Evolutionary conservation across 805 yeast species (phyloP), one percentile per base, ranked within the genome.

Genomic region (Yamadazyma olivae): DNA sequence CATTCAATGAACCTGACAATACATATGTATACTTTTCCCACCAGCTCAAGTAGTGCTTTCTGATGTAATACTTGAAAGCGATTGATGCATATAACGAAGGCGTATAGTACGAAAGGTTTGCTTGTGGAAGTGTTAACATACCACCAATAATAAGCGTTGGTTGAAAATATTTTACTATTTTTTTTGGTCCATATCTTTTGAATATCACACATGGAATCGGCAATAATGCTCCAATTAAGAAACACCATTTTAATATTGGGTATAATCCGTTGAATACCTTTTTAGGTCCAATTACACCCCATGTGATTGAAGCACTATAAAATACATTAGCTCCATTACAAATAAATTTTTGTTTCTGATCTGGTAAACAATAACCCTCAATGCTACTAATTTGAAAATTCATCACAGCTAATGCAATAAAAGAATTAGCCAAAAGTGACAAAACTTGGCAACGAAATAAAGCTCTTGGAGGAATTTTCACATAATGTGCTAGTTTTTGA

Each of bases 101-200:
- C 20, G 75, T 70, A 56, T 79, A 80, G 54, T 79, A 80, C 54
- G 79, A 81, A 18, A 84, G 79, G 4, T 88, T 79, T 24, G 85
- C 82, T 27, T 91, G 90, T 12, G 91, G 90, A 48, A 81, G 76
- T 46, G 70, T 67, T 29, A 80, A 81, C 12, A 70, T 61, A 46
- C 71, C 73, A 12, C 65, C 53, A 53, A 67, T 65, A 56, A 67
- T 65, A 30, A 67, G 61, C 9, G 48, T 45, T 42, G 44, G 39
- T 24, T 41, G 36, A 21, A 44, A 35, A 40, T 43, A 39, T 31
- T 32, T 41, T 16, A 44, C 19, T 18, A 44, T 43, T 6, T 40
- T 32, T n/a, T 44, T 61, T 42, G 70, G 72, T 68, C 67, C 47
- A 35, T 42, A 64, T 47, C 61, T 67, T 54, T 56, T 64, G 46